Conservation (phyloP, 2,329 filamentous ascomycete species). For the Neophaeococcomyces aloes region DNA sequence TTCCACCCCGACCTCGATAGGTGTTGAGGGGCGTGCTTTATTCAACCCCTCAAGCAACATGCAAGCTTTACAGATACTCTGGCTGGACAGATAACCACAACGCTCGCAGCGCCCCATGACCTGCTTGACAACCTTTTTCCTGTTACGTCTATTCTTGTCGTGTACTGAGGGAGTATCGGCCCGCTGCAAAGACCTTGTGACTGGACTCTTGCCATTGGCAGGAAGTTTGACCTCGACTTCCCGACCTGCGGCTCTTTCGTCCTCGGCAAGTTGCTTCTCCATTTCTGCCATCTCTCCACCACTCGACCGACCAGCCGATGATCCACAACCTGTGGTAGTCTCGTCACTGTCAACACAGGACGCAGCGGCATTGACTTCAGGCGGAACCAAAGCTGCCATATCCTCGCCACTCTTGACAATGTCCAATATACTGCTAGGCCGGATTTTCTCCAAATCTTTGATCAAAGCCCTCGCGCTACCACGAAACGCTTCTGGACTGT, state of each 20-base stretch:
- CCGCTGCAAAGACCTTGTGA: conserved; percentile 20
- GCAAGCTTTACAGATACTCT: conserved; percentile 88
- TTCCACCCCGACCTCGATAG: conserved; percentile 36
- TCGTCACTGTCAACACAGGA: conserved; percentile 26
- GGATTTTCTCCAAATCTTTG: conserved; percentile 86
- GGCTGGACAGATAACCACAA: conserved; percentile 93
- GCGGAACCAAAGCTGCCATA: conserved; percentile 78
- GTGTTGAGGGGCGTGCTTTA: conserved; percentile 48
- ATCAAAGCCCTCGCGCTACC: conserved; percentile 85
- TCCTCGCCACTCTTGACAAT: conserved; percentile 92
- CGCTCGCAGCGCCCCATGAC: conserved; percentile 71
- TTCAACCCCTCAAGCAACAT: conserved; percentile 81
- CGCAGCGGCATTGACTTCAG: conserved; percentile 37
- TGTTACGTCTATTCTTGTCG: conserved; percentile 20
- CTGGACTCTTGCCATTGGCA: conserved; percentile 8
- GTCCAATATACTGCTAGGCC: conserved; percentile 88
- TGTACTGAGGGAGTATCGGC: conserved; percentile 16
- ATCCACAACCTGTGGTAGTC: conserved; percentile 61
- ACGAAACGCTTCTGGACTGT: conserved; percentile 91
- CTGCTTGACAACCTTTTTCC: conserved; percentile 46
- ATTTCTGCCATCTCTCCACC: conserved; percentile 73
- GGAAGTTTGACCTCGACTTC: conserved; percentile 55
- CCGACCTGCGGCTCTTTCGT: conserved; percentile 47
- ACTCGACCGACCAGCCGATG: conserved; percentile 52
- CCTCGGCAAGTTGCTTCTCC: conserved; percentile 59